phyloP scores from a whole-genome alignment of 306 rosid genomes.

The Dryas alaskensis region DNA sequence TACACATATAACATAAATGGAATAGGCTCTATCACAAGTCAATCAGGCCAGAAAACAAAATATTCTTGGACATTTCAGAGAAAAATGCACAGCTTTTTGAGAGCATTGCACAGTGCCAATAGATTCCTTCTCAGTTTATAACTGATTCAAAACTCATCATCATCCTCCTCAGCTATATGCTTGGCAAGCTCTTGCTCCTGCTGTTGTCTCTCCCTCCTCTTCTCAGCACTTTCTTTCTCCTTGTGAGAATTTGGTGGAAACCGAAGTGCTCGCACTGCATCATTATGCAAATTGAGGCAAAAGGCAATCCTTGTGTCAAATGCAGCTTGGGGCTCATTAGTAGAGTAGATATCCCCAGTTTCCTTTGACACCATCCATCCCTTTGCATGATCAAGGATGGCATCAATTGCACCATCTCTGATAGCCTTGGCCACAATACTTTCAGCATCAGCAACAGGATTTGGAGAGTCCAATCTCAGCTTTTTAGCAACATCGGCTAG shows the following conservation, averaged over 20 bases:
- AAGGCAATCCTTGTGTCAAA: conserved; percentile 92
- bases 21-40: neutral
- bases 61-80: conserved; percentile 9
- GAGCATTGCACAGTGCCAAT: neutral
- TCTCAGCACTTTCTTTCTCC: conserved; percentile 58
- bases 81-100: conserved; percentile 9
- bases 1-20: conserved; percentile 5
- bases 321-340: conserved; percentile 87
- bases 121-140: neutral
- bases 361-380: conserved; percentile 96
- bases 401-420: conserved; percentile 76
- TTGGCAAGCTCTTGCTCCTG: conserved; percentile 62
- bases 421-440: conserved; percentile 97
- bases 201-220: conserved; percentile 53
- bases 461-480: conserved; percentile 80
- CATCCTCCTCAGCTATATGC: conserved; percentile 56
- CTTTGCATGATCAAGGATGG: conserved; percentile 67
- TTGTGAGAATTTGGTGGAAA: conserved; percentile 54
- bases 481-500: conserved; percentile 85
- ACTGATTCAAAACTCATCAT: conserved; percentile 44
- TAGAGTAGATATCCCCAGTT: conserved; percentile 88
- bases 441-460: conserved; percentile 73
- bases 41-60: conserved; percentile 11
- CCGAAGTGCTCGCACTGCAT: conserved; percentile 76
- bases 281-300: conserved; percentile 93